These are phyloP conservation scores for Gomphus sp. DNA, from an alignment of 1,284 basidiomycete species.

Conservation along the genomic window DNA sequence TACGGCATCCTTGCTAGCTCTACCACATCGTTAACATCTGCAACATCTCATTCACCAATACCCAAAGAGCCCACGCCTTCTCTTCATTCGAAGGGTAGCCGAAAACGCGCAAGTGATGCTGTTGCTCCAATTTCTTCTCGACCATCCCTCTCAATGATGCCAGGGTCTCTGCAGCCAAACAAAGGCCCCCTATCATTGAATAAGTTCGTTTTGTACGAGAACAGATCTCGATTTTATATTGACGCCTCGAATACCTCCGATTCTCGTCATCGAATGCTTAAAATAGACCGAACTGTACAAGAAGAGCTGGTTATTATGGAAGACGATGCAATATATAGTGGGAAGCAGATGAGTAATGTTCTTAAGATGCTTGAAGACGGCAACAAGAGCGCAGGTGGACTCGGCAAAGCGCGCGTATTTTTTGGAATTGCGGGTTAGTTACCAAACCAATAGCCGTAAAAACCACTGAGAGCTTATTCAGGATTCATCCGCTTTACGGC, in stretches of 20 bases:
- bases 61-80: slow-evolving; percentile 14
- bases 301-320: slow-evolving; percentile 71
- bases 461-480: slow-evolving; percentile 19
- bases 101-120: slow-evolving; percentile 10
- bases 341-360: slow-evolving; percentile 82
- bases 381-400: slow-evolving; percentile 79
- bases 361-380: slow-evolving; percentile 94
- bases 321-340: slow-evolving; percentile 82
- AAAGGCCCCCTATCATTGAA: slow-evolving; percentile 45
- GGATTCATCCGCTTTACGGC: slow-evolving; percentile 88
- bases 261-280: slow-evolving; percentile 81
- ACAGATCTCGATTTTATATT: slow-evolving; percentile 78
- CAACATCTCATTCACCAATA: not conserved
- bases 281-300: slow-evolving; percentile 79
- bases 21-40: not conserved
- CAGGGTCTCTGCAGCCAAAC: slow-evolving; percentile 11
- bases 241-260: slow-evolving; percentile 82
- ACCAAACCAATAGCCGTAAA: not conserved
- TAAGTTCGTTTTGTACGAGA: slow-evolving; percentile 90
- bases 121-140: slow-evolving; percentile 5
- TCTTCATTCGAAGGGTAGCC: slow-evolving; percentile 10
- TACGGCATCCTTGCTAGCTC: not conserved
- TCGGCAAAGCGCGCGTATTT: slow-evolving; percentile 76
- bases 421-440: slow-evolving; percentile 64
- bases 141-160: slow-evolving; percentile 13